These are phyloP conservation scores for Kickxella alabastrina DNA, from an alignment of 192 early-diverging fungal species.

Conservation along the genomic window DNA sequence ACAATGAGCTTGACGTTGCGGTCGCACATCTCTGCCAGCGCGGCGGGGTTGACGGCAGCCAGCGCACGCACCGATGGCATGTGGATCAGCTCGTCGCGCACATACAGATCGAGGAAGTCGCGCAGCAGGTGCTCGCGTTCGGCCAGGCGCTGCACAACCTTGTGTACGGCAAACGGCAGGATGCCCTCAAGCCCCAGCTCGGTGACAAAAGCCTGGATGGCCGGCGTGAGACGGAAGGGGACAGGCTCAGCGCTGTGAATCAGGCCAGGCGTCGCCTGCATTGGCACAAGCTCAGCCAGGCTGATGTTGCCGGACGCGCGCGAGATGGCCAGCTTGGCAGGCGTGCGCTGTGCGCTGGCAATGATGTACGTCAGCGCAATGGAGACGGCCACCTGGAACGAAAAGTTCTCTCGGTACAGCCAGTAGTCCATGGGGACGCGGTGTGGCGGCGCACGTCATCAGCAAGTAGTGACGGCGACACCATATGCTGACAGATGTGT, in stretches of 20 bases:
- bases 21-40: slow-evolving; percentile 48
- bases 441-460: slow-evolving; percentile 75
- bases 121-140: slow-evolving; percentile 87
- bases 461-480: slow-evolving; percentile 80
- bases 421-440: slow-evolving; percentile 82
- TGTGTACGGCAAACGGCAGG: slow-evolving; percentile 78
- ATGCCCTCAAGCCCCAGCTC: slow-evolving; percentile 91
- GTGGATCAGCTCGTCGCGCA: slow-evolving; percentile 88
- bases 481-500: slow-evolving; percentile 77
- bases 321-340: slow-evolving; percentile 87
- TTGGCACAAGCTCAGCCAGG: slow-evolving; percentile 79
- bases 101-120: slow-evolving; percentile 90
- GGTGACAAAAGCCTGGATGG: slow-evolving; percentile 93
- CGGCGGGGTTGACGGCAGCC: slow-evolving; percentile 38
- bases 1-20: slow-evolving; percentile 46
- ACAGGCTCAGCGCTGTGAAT: slow-evolving; percentile 76
- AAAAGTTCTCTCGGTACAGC: slow-evolving; percentile 93
- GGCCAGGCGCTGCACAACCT: slow-evolving; percentile 75
- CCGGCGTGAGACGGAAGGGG: slow-evolving; percentile 97
- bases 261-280: slow-evolving; percentile 53
- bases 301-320: slow-evolving; percentile 81
- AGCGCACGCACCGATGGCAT: slow-evolving; percentile 61
- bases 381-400: slow-evolving; percentile 79
- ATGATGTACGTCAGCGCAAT: slow-evolving; percentile 92
- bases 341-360: slow-evolving; percentile 81